These are phyloP conservation scores for Globisporangium camurandrum DNA, from an alignment of 352 stramenopile species.

Conservation along the genomic window DNA sequence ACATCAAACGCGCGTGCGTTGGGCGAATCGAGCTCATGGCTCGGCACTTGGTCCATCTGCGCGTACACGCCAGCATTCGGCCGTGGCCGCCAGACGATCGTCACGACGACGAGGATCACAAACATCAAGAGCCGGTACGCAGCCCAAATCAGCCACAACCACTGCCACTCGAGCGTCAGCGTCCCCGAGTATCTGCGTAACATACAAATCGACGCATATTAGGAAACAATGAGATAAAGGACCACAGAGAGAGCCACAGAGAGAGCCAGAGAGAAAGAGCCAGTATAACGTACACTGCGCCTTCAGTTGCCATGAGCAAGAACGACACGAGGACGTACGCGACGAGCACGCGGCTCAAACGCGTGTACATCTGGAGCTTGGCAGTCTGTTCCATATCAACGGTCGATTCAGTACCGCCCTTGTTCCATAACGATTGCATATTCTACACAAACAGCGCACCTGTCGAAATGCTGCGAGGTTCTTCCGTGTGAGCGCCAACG, in stretches of 20 bases:
- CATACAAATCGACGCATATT: too few relatives aligned
- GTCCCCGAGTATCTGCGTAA: slow-evolving; percentile 64
- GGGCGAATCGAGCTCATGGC: slow-evolving; percentile 44
- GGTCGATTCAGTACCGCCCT: background rate
- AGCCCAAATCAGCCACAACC: slow-evolving; percentile 76
- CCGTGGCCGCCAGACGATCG: slow-evolving; percentile 69
- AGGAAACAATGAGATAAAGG: background rate
- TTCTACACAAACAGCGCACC: slow-evolving; percentile 15
- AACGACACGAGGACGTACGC: slow-evolving; percentile 65
- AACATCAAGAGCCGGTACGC: slow-evolving; percentile 70
- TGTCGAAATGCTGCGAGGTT: slow-evolving; percentile 77
- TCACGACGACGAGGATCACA: slow-evolving; percentile 46
- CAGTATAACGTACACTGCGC: slow-evolving; percentile 53
- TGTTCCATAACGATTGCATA: too few relatives aligned
- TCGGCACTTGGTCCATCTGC: slow-evolving; percentile 76
- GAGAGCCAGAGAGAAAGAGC: background rate
- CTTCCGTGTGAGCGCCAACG: slow-evolving; percentile 64
- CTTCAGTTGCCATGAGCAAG: slow-evolving; percentile 67
- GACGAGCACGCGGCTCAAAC: slow-evolving; percentile 44
- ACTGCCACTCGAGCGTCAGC: slow-evolving; percentile 57
- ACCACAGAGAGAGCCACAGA: background rate
- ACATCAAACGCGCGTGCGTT: slow-evolving; percentile 36
- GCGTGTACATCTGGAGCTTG: slow-evolving; percentile 73
- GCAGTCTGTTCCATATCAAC: slow-evolving; percentile 29
- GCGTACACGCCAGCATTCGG: slow-evolving; percentile 60